These are phyloP conservation scores for Linnemannia exigua DNA, from an alignment of 192 early-diverging fungal genomes.

Conservation along the genomic window DNA sequence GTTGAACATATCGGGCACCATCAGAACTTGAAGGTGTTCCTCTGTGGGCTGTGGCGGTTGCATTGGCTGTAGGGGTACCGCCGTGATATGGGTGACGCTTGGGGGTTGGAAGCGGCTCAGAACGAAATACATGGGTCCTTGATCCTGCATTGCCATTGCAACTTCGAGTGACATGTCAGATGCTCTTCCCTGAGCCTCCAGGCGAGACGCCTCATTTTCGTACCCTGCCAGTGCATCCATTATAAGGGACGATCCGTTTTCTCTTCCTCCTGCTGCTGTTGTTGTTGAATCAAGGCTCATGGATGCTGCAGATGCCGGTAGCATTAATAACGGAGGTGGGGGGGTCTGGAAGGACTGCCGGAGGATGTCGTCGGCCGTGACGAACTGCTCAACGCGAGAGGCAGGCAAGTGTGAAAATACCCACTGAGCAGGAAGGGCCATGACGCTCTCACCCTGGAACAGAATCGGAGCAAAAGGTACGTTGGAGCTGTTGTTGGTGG, in stretches of 20 bases:
- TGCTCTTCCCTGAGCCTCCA: not conserved
- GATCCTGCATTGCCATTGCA: not conserved
- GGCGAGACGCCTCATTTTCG: not conserved
- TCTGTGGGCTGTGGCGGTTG: not conserved
- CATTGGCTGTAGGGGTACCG: not conserved
- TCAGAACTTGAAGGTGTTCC: not conserved
- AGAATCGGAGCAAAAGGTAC: not conserved
- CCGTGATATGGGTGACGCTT: not conserved
- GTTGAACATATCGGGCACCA: not conserved
- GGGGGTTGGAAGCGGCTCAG: conserved; percentile 2
- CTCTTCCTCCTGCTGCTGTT: not conserved
- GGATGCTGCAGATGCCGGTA: not conserved
- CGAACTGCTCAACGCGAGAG: not conserved
- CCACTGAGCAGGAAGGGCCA: conserved; percentile 3
- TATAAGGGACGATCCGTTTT: not conserved
- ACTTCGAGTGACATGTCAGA: not conserved
- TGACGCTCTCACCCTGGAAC: not conserved
- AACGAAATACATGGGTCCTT: not conserved
- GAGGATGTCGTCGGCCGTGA: not conserved
- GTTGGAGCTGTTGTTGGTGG: not conserved
- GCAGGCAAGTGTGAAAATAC: not conserved
- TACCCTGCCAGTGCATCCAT: not conserved
- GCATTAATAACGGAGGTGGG: not conserved
- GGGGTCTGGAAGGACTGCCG: not conserved
- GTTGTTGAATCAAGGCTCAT: not conserved